Percentiles rank a stretch among this genome's conserved stretches.
Evolutionary conservation across 495 filamentous ascomycete genomes (phyloP).

Genomic region (Chaetomium tenue): DNA sequence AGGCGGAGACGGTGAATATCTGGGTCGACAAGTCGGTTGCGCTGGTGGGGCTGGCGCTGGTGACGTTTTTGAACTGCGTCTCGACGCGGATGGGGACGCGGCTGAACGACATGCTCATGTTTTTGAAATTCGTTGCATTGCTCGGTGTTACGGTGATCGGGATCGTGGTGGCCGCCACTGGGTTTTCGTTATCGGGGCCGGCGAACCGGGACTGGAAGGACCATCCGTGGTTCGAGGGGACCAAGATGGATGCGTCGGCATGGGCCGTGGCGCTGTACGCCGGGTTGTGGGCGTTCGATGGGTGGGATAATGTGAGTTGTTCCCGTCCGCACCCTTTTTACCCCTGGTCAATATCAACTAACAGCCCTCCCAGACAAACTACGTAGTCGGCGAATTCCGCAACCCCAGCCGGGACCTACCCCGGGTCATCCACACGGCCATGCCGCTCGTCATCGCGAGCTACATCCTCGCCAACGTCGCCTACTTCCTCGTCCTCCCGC

Average conservation of each 20-base stretch:
- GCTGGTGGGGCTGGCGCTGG: constrained; percentile 66
- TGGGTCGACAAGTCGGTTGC: constrained; percentile 94
- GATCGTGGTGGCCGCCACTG: constrained; percentile 85
- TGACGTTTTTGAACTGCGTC: constrained; percentile 84
- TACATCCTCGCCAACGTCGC: constrained; percentile 89
- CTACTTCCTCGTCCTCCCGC: constrained; percentile 94
- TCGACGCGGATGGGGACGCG: constrained; percentile 84
- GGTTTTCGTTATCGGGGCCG: constrained; percentile 68
- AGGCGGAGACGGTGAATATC: constrained; percentile 67
- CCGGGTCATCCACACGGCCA: constrained; percentile 92
- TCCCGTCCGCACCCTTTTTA: not conserved
- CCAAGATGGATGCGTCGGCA: constrained; percentile 69
- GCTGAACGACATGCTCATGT: constrained; percentile 88
- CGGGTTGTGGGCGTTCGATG: constrained; percentile 96
- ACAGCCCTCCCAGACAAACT: constrained; percentile 69
- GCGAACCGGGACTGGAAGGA: constrained; percentile 87
- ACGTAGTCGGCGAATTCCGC: constrained; percentile 93
- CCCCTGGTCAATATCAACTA: constrained; percentile 16
- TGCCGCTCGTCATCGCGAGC: constrained; percentile 86
- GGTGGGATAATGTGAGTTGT: constrained; percentile 90
- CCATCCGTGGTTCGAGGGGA: constrained; percentile 84
- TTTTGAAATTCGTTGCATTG: constrained; percentile 90
- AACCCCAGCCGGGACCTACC: constrained; percentile 88
- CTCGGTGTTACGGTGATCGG: constrained; percentile 84
- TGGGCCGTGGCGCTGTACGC: constrained; percentile 95